These are phyloP conservation scores for Aristolochia californica DNA, from an alignment of 164 flowering plant genomes.

Conservation along the genomic window DNA sequence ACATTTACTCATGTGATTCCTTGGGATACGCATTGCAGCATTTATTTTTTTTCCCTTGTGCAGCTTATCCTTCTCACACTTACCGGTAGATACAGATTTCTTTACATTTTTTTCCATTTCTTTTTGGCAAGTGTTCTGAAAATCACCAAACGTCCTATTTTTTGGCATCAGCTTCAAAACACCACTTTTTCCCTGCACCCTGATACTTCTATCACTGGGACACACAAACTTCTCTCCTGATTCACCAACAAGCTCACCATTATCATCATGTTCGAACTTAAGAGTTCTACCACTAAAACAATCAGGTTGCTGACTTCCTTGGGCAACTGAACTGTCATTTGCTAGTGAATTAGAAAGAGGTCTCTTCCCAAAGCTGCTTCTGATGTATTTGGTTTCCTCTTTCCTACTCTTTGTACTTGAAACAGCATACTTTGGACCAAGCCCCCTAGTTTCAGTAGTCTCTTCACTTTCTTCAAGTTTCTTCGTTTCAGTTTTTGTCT, in stretches of 20 bases:
- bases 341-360: slow-evolving; percentile 22
- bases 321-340: slow-evolving; percentile 10
- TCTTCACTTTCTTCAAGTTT: background rate
- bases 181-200: slow-evolving; percentile 79
- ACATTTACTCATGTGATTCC: slow-evolving; percentile 21
- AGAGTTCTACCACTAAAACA: slow-evolving; percentile 17
- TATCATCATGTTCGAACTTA: slow-evolving; percentile 29
- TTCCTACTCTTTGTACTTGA: slow-evolving; percentile 19
- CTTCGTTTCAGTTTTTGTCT: background rate
- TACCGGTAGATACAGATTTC: slow-evolving; percentile 18
- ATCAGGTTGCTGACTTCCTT: slow-evolving; percentile 14
- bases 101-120: slow-evolving; percentile 18
- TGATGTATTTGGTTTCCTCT: slow-evolving; percentile 22
- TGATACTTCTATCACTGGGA: slow-evolving; percentile 36
- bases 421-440: slow-evolving; percentile 11
- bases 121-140: slow-evolving; percentile 12
- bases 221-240: slow-evolving; percentile 28
- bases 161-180: slow-evolving; percentile 66
- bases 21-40: slow-evolving; percentile 21
- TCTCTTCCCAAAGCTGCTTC: slow-evolving; percentile 29
- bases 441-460: slow-evolving; percentile 17
- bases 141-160: slow-evolving; percentile 33
- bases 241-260: slow-evolving; percentile 13
- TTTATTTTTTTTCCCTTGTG: slow-evolving; percentile 21
- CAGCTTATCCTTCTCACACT: slow-evolving; percentile 10